phyloP scores from a whole-genome alignment of 108 stramenopile species.

The Cyclostephanos tholiformis region DNA sequence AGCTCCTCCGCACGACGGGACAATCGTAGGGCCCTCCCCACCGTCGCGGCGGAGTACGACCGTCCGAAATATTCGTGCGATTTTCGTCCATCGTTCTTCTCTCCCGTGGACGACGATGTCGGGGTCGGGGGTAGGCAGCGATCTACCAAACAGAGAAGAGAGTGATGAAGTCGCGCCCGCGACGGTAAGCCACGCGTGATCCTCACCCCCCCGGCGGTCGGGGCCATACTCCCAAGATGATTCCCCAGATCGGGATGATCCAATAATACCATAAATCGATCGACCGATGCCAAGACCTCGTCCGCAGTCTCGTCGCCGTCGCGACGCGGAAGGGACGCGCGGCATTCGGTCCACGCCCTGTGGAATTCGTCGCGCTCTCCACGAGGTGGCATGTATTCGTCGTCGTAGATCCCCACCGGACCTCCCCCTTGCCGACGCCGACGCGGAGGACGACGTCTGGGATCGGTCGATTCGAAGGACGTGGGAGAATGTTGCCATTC shows the following conservation, averaged over 20 bases:
- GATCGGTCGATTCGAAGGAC: too few species aligned
- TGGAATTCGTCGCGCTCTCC: neutral
- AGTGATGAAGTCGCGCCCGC: slow-evolving; percentile 22
- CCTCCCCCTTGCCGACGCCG: too few species aligned
- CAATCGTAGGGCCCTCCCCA: slow-evolving; percentile 36
- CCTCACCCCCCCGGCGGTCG: too few species aligned
- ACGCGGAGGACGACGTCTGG: too few species aligned
- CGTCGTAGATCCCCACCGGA: too few species aligned
- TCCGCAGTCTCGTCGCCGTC: neutral
- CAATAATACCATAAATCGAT: slow-evolving; percentile 33
- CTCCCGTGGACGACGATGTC: neutral
- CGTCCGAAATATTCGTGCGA: neutral
- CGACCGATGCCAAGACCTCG: slow-evolving; percentile 36
- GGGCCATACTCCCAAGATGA: slow-evolving; percentile 19
- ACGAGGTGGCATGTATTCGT: too few species aligned
- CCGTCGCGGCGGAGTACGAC: slow-evolving; percentile 28
- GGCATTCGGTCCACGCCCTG: neutral
- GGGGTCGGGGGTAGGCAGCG: slow-evolving; percentile 35
- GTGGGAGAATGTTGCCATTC: too few species aligned
- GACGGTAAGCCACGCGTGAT: too few species aligned
- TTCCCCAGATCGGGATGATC: slow-evolving; percentile 26
- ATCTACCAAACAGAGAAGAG: slow-evolving; percentile 26
- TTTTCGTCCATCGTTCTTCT: neutral
- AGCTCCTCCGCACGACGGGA: slow-evolving; percentile 48
- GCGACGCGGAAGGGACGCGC: neutral